These are phyloP conservation scores for Stephanodiscus minutulus DNA, from an alignment of 108 stramenopile genomes.

Conservation along the genomic window DNA sequence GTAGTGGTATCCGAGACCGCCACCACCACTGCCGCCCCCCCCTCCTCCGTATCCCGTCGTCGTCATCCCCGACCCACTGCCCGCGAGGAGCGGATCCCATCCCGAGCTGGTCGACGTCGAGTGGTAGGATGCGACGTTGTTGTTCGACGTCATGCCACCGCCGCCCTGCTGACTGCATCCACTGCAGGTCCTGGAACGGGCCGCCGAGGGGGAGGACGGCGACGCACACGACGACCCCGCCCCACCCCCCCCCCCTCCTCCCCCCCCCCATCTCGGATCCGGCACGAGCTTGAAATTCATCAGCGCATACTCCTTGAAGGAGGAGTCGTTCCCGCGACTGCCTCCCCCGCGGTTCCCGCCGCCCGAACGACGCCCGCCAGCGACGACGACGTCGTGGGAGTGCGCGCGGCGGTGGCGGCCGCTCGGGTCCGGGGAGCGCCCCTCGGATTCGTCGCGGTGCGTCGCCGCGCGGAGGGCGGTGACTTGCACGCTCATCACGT, in stretches of 20 bases:
- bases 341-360: neutral
- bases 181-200: conserved; percentile 32
- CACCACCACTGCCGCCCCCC: neutral
- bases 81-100: conserved; percentile 2
- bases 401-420: conserved; percentile 27
- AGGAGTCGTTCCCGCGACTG: conserved; percentile 18
- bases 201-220: conserved; percentile 5
- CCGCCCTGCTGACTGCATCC: conserved; percentile 25
- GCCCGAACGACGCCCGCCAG: neutral
- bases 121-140: conserved; percentile 13
- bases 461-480: neutral
- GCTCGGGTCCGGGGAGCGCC: neutral
- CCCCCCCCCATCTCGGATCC: conserved; percentile 52
- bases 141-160: neutral
- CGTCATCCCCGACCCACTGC: too few relatives aligned
- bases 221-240: too few relatives aligned
- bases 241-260: too few relatives aligned
- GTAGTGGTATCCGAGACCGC: neutral
- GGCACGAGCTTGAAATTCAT: conserved; percentile 35
- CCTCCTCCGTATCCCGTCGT: too few relatives aligned
- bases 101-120: conserved; percentile 8
- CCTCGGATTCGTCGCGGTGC: too few relatives aligned
- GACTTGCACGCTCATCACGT: neutral
- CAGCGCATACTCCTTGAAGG: conserved; percentile 8
- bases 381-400: conserved; percentile 27